These are phyloP conservation scores for Penicillium sp. DNA, from an alignment of 2,329 filamentous ascomycete species.

Conservation along the genomic window DNA sequence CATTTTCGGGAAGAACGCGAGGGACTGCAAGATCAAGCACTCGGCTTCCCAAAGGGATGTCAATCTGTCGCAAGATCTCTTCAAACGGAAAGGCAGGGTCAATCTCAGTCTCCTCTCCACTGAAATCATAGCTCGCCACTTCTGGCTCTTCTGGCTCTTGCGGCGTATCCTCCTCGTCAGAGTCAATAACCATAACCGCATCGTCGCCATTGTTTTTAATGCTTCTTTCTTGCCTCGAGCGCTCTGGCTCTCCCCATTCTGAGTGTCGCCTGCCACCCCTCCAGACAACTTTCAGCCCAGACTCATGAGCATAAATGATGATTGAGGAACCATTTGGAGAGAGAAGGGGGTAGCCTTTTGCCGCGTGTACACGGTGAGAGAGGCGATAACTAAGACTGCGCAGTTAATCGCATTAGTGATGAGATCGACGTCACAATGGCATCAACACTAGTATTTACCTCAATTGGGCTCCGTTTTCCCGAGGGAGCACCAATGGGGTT, in stretches of 20 bases:
- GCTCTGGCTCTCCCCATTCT: slow-evolving; percentile 22
- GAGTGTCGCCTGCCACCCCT: slow-evolving; percentile 55
- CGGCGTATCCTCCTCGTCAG: slow-evolving; percentile 52
- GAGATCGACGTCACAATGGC: background rate
- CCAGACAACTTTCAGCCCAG: slow-evolving; percentile 59
- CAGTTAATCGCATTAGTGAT: slow-evolving; percentile 8
- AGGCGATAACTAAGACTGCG: slow-evolving; percentile 55
- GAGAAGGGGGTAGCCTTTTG: slow-evolving; percentile 57
- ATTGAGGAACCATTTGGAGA: slow-evolving; percentile 62
- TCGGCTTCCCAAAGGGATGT: slow-evolving; percentile 53
- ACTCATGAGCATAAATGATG: slow-evolving; percentile 58
- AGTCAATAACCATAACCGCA: slow-evolving; percentile 55
- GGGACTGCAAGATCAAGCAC: slow-evolving; percentile 54
- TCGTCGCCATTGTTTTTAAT: slow-evolving; percentile 35
- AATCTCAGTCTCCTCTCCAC: slow-evolving; percentile 55
- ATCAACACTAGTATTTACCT: slow-evolving; percentile 33
- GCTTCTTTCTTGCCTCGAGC: slow-evolving; percentile 26
- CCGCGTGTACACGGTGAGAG: slow-evolving; percentile 55
- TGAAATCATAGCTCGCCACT: slow-evolving; percentile 43
- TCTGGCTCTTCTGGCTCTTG: slow-evolving; percentile 25
- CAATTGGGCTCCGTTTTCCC: slow-evolving; percentile 43
- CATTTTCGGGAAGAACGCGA: slow-evolving; percentile 43
- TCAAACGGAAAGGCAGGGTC: slow-evolving; percentile 56
- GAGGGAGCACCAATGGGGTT: slow-evolving; percentile 38
- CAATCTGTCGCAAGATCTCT: slow-evolving; percentile 53